Conservation (phyloP, 140 eudicot species). For the Cichorium intybus region DNA sequence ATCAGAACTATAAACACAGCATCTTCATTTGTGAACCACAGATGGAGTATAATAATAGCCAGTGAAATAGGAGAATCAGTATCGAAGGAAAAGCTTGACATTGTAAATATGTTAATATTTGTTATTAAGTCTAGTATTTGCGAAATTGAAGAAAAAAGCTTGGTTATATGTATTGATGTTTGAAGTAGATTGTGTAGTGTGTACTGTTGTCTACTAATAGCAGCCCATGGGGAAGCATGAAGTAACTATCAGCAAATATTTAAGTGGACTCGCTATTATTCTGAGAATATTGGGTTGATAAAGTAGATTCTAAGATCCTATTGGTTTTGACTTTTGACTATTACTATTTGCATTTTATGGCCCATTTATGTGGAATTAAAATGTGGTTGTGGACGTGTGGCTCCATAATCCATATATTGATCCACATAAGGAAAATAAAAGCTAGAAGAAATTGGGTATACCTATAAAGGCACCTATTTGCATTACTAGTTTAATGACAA, state of each 20-base stretch:
- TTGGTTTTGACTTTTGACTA: background rate
- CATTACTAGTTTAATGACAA: too few relatives aligned
- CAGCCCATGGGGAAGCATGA: background rate
- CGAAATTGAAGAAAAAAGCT: background rate
- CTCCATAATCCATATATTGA: too few relatives aligned
- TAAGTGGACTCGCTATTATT: background rate
- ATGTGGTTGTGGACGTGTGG: background rate
- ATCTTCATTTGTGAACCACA: conserved; percentile 31
- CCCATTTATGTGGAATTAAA: background rate
- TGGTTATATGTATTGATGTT: background rate
- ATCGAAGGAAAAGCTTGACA: conserved; percentile 19
- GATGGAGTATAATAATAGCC: conserved; percentile 23
- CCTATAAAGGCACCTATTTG: too few relatives aligned
- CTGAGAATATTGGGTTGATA: background rate
- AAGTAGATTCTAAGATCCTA: background rate
- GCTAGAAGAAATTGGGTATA: too few relatives aligned
- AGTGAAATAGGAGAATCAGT: conserved; percentile 29
- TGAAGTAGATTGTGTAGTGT: too few relatives aligned
- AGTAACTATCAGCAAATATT: background rate
- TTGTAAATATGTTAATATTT: background rate
- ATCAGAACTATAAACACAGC: conserved; percentile 23
- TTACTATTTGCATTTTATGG: background rate
- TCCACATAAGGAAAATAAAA: too few relatives aligned
- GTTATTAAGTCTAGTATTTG: background rate
- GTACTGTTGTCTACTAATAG: too few relatives aligned